Evolutionary conservation across 305 asterid genomes (phyloP).

Genomic region (Stenogyne calaminthoides): DNA sequence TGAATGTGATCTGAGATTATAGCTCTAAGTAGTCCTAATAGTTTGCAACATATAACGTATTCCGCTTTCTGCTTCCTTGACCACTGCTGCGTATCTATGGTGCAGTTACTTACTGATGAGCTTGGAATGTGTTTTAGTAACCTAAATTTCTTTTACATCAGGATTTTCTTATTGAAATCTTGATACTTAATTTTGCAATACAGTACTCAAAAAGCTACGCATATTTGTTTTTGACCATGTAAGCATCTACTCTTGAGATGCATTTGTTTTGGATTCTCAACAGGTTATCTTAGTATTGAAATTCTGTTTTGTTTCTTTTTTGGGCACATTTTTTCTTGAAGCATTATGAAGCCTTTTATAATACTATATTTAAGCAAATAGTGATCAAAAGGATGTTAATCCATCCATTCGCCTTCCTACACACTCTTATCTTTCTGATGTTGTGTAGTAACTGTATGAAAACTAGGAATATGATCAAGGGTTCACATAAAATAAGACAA

Average conservation of each 20-base stretch:
- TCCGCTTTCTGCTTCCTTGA: neutral
- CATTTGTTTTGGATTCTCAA: neutral
- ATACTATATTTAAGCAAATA: neutral
- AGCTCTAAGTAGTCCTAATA: neutral
- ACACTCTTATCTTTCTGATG: neutral
- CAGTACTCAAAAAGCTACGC: neutral
- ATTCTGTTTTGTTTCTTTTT: neutral
- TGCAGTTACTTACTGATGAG: neutral
- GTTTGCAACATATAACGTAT: neutral
- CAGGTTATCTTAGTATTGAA: neutral
- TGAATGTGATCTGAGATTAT: neutral
- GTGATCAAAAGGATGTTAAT: neutral
- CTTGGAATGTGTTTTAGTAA: constrained; percentile 4
- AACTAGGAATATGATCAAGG: neutral
- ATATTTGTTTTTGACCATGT: neutral
- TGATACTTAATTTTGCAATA: neutral
- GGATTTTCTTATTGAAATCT: neutral
- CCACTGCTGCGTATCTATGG: constrained; percentile 1
- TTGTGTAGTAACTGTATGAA: neutral
- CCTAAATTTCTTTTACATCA: neutral
- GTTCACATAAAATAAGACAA: neutral
- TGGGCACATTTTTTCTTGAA: neutral
- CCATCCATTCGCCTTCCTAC: neutral
- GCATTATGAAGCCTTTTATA: neutral
- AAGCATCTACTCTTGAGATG: neutral